Evolutionary conservation across 768 basidiomycete genomes (phyloP).

Genomic region (Tulasnella sp.): DNA sequence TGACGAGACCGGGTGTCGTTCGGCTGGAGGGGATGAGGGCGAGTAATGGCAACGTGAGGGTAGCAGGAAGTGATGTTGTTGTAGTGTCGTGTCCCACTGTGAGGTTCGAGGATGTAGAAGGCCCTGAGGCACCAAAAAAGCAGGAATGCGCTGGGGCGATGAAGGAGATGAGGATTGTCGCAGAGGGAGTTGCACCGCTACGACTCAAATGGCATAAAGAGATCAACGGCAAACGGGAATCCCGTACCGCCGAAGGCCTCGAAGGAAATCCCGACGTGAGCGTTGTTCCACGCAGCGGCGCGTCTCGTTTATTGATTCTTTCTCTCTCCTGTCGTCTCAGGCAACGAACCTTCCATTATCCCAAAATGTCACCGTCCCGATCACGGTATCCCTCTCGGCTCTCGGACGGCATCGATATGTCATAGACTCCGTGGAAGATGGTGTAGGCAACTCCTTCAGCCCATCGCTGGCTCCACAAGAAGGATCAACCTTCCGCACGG

Average conservation of each 20-base stretch:
- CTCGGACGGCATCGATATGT: slow-evolving; percentile 61
- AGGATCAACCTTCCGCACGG: slow-evolving; percentile 35
- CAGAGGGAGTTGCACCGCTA: slow-evolving; percentile 29
- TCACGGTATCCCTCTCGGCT: slow-evolving; percentile 49
- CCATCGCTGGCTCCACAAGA: slow-evolving; percentile 20
- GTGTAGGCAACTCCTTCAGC: slow-evolving; percentile 59
- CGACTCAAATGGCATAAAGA: slow-evolving; percentile 67
- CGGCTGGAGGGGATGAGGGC: slow-evolving; percentile 67
- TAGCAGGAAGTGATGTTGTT: slow-evolving; percentile 51
- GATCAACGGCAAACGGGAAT: slow-evolving; percentile 52
- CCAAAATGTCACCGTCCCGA: slow-evolving; percentile 54
- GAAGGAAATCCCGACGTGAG: slow-evolving; percentile 40
- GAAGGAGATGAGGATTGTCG: slow-evolving; percentile 39
- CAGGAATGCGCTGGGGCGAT: slow-evolving; percentile 44
- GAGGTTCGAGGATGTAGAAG: slow-evolving; percentile 40
- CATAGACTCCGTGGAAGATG: slow-evolving; percentile 74
- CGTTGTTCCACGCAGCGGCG: background rate
- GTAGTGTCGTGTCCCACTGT: slow-evolving; percentile 77
- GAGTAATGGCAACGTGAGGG: slow-evolving; percentile 55
- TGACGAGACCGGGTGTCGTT: slow-evolving; percentile 62
- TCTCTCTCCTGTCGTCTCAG: slow-evolving; percentile 10
- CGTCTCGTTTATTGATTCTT: background rate
- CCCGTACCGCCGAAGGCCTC: slow-evolving; percentile 75
- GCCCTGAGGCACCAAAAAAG: slow-evolving; percentile 26
- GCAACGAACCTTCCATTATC: slow-evolving; percentile 13